Conservation (phyloP, 768 basidiomycete genomes). For the Boletus rufocinnamomeus region DNA sequence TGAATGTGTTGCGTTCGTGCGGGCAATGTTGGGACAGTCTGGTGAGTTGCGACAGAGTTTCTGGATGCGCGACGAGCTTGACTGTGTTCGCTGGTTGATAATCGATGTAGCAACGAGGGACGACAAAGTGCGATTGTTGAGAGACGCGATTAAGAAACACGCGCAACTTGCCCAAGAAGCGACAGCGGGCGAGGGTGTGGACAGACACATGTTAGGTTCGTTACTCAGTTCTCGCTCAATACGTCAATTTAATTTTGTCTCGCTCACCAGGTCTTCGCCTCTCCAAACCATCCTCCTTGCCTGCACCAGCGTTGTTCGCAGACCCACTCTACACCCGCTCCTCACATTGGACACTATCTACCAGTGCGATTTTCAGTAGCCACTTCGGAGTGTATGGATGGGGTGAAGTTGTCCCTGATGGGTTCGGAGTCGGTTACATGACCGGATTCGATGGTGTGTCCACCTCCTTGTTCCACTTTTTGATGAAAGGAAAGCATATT, state of each 20-base stretch:
- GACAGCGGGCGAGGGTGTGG: conserved; percentile 72
- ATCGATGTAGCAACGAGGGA: conserved; percentile 30
- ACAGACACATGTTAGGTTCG: conserved; percentile 85
- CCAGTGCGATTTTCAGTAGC: conserved; percentile 85
- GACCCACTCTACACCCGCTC: conserved; percentile 76
- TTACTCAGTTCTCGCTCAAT: background rate
- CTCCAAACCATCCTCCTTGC: conserved; percentile 59
- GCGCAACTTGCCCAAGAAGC: conserved; percentile 63
- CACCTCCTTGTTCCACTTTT: background rate
- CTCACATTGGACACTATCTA: conserved; percentile 86
- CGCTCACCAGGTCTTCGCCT: conserved; percentile 64
- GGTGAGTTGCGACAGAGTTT: conserved; percentile 24
- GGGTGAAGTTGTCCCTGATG: conserved; percentile 94
- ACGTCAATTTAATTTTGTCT: background rate
- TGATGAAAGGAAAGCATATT: background rate
- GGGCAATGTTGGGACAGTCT: conserved; percentile 62
- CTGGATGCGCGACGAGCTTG: background rate
- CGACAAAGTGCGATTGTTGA: conserved; percentile 55
- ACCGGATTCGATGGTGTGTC: conserved; percentile 78
- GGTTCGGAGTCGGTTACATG: conserved; percentile 94
- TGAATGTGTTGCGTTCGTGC: conserved; percentile 78
- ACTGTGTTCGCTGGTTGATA: background rate
- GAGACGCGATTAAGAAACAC: conserved; percentile 64
- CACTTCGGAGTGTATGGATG: conserved; percentile 87
- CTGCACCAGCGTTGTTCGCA: conserved; percentile 65